Base-by-base conservation (phyloP, 2,329 filamentous ascomycete species). In the Microdochium paspali region DNA sequence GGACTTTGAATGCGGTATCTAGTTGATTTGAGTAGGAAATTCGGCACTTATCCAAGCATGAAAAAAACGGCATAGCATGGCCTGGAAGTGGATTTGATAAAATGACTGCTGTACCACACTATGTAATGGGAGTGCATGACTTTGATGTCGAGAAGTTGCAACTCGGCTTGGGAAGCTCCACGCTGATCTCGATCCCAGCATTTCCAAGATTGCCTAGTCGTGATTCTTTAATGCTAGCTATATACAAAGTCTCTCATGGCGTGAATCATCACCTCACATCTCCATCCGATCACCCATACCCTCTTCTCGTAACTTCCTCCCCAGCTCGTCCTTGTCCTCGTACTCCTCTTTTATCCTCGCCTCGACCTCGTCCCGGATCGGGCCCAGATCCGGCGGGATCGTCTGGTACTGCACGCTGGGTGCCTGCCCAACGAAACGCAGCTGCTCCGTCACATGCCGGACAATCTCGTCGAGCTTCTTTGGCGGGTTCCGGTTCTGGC, bases 381-480 rank as follows among this genome's bases (percentile, higher is more conserved):
- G 80, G 18, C 77, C 73, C 6, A 93, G 73, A 59, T 91, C 87
- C 0, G 87, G 85, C 10, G 88, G 89, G 46, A 96, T 86, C 42
- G 81, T 77, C 55, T 81, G 80, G 67, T 90, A 85, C 64, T 95
- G 89, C 24, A 95, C 88, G 57, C 89, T 95, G 1, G 93, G 93
- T 7, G 89, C 88, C 31, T 82, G 79, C 58, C 87, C 76, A 46
- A 97, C 82, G 61, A 95, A 96, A 24, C 87, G 77, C 53, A 98
- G 67, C 66, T 97, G 90, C 64, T 95, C 88, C 40, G 82, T 80
- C 40, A 95, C 83, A 50, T 87, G 82, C 60, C 85, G 76, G 3
- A 94, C 76, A 40, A 95, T 84, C 28, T 84, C 82, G 44, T 83
- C 74, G 18, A 95, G 71, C 51, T 88, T 85, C 58, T 90, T 85